Evolutionary conservation across 192 early-diverging fungal species (phyloP).

Genomic region (Pecoramyces ruminantium): DNA sequence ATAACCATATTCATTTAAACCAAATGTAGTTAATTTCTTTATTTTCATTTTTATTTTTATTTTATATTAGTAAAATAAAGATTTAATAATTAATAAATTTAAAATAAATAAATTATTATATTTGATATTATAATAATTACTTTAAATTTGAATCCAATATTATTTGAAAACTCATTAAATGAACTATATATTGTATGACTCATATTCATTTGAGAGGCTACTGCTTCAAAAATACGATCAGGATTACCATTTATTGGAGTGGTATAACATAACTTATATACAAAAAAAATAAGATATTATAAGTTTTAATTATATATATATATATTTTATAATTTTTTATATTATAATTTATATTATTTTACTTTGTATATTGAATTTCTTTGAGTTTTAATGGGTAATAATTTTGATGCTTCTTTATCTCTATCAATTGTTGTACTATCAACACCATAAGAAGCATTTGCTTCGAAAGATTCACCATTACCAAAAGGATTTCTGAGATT

Average conservation of each 20-base stretch:
- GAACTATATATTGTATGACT: neutral
- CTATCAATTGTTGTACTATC: slow-evolving; percentile 15
- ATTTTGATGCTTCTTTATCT: neutral
- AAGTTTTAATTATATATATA: too few species aligned
- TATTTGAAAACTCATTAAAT: neutral
- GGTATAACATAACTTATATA: neutral
- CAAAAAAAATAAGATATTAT: too few species aligned
- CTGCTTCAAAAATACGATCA: neutral
- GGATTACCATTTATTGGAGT: neutral
- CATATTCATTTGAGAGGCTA: neutral
- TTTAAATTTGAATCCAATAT: neutral
- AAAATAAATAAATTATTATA: too few species aligned
- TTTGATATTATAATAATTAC: neutral
- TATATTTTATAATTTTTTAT: too few species aligned
- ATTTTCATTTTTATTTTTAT: too few species aligned
- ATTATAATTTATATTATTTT: neutral
- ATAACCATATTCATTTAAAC: slow-evolving; percentile 48
- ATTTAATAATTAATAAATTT: too few species aligned
- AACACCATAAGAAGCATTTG: slow-evolving; percentile 54
- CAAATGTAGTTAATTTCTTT: neutral
- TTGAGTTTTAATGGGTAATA: neutral
- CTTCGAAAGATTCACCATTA: slow-evolving; percentile 62
- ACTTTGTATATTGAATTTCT: neutral
- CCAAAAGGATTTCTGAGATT: slow-evolving; percentile 75
- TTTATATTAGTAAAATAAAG: too few species aligned